phyloP scores from a whole-genome alignment of 768 basidiomycete genomes.

The Dictyophora rubrovolvata region DNA sequence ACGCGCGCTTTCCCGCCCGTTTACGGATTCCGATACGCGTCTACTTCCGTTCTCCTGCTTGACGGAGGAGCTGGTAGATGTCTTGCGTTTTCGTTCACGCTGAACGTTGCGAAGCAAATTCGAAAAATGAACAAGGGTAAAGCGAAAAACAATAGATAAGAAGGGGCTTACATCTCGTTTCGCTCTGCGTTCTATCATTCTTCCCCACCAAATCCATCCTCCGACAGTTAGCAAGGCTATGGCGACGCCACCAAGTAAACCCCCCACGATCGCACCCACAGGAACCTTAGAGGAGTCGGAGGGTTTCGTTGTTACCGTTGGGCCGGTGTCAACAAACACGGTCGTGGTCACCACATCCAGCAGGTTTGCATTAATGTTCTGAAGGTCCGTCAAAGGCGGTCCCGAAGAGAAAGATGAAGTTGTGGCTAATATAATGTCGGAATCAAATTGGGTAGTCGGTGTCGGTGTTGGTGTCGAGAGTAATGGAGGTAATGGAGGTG shows the following conservation, averaged over 20 bases:
- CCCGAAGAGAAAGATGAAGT: neutral
- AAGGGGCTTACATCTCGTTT: neutral
- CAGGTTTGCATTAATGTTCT: neutral
- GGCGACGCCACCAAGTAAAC: conserved; percentile 35
- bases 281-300: conserved; percentile 22
- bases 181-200: conserved; percentile 26
- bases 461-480: neutral
- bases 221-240: conserved; percentile 34
- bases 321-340: conserved; percentile 13
- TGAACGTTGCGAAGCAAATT: too few relatives aligned
- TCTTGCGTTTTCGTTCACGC: neutral
- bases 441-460: neutral
- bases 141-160: neutral
- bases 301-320: conserved; percentile 5
- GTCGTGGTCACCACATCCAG: conserved; percentile 20
- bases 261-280: conserved; percentile 41
- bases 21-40: neutral
- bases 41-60: neutral
- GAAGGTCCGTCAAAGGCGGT: neutral
- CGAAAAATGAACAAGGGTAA: neutral
- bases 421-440: neutral
- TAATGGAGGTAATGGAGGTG: neutral
- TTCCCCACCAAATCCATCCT: conserved; percentile 40
- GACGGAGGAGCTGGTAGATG: neutral
- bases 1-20: neutral